phyloP scores from a whole-genome alignment of 2,329 filamentous ascomycete genomes.

The Diaporthe amygdali region DNA sequence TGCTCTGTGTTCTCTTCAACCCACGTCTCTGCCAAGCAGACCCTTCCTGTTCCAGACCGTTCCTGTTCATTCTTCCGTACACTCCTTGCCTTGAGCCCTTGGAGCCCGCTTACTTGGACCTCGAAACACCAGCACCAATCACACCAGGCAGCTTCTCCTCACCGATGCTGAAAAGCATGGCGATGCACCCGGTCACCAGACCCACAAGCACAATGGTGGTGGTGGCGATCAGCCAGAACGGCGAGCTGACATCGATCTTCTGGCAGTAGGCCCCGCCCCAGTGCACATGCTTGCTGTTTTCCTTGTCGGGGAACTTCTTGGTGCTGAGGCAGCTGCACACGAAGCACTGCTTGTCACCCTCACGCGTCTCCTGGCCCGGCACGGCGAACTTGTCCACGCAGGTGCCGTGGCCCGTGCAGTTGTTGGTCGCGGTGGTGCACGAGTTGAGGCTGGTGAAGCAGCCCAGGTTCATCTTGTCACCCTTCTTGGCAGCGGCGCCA shows the following conservation, averaged over 20 bases:
- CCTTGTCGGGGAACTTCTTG: constrained; percentile 43
- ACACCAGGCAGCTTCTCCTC: constrained; percentile 89
- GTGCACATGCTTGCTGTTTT: constrained; percentile 48
- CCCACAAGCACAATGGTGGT: constrained; percentile 75
- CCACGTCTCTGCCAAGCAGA: not conserved
- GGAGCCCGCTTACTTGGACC: constrained; percentile 58
- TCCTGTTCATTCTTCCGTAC: not conserved
- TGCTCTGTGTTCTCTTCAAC: not conserved
- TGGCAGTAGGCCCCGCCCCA: constrained; percentile 90
- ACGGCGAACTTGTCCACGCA: constrained; percentile 72
- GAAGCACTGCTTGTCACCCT: constrained; percentile 66
- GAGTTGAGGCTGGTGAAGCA: constrained; percentile 76
- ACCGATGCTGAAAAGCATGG: constrained; percentile 82
- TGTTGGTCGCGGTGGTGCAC: constrained; percentile 73
- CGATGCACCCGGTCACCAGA: constrained; percentile 73
- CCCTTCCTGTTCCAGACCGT: not conserved
- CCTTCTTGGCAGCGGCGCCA: constrained; percentile 39
- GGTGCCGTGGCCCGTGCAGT: constrained; percentile 81
- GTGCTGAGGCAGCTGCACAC: constrained; percentile 76
- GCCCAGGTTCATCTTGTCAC: constrained; percentile 58
- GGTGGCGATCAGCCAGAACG: constrained; percentile 85
- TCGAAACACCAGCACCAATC: constrained; percentile 91
- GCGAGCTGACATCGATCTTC: constrained; percentile 87
- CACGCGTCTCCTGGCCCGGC: constrained; percentile 42
- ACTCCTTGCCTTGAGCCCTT: not conserved